A percentile compares a stretch with the other conserved stretches of the same genome.
Evolutionary conservation across 2,329 filamentous ascomycete species (phyloP).

Genomic region (Zarea fungicola): DNA sequence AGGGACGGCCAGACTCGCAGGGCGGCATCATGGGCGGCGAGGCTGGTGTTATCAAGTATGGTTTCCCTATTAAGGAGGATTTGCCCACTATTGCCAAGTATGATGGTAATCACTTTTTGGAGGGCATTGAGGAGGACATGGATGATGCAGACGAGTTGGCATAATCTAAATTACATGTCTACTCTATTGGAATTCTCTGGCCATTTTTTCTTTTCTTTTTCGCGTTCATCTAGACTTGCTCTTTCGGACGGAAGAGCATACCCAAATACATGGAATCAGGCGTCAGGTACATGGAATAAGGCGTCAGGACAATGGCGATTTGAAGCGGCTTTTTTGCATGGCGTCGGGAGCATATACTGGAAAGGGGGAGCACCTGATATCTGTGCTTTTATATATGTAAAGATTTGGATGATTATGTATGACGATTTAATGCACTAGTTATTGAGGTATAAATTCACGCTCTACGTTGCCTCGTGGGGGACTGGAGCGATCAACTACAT

Average conservation of each 20-base stretch:
- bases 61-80: conserved; percentile 13
- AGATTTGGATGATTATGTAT: not conserved
- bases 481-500: not conserved
- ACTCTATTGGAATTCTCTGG: not conserved
- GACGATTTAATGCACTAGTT: not conserved
- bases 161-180: not conserved
- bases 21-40: conserved; percentile 11
- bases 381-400: not conserved
- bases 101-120: conserved; percentile 9
- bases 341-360: not conserved
- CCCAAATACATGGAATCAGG: not conserved
- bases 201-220: not conserved
- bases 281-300: not conserved
- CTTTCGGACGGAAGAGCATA: not conserved
- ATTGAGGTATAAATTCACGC: not conserved
- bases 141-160: conserved; percentile 9
- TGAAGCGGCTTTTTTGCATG: not conserved
- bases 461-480: not conserved
- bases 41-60: conserved; percentile 4
- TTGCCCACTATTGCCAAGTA: conserved; percentile 10
- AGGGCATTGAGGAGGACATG: conserved; percentile 10
- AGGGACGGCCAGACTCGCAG: conserved; percentile 14
- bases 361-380: not conserved
- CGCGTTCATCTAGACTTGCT: not conserved
- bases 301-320: not conserved